A percentile compares a stretch with the other conserved stretches of the same genome.
phyloP scores from a whole-genome alignment of 2,329 filamentous ascomycete species.

The Xylaria sp. region DNA sequence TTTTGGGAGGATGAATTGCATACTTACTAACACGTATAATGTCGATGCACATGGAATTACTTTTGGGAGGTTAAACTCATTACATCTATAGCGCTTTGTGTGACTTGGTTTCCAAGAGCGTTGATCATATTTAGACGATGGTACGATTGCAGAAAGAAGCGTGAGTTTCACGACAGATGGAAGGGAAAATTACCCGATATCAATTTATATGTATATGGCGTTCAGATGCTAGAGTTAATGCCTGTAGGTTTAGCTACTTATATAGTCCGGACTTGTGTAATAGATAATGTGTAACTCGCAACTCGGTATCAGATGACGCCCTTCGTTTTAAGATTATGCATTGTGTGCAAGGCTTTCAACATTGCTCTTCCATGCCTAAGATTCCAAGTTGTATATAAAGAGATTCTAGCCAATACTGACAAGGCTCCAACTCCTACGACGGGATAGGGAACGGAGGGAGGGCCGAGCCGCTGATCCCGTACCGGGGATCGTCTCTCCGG shows the following conservation, averaged over 20 bases:
- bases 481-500: too few relatives aligned
- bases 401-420: background rate
- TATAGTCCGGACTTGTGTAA: conserved; percentile 9
- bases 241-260: conserved; percentile 1
- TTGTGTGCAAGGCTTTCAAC: background rate
- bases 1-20: conserved; percentile 1
- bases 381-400: background rate
- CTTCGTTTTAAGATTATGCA: background rate
- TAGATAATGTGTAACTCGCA: conserved; percentile 27
- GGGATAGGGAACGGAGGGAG: too few relatives aligned
- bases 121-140: conserved; percentile 1
- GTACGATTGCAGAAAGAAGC: conserved; percentile 20
- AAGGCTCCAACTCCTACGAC: background rate
- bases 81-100: conserved; percentile 10
- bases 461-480: too few relatives aligned
- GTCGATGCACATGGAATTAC: background rate
- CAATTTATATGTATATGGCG: background rate
- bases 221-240: conserved; percentile 13
- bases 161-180: conserved; percentile 6
- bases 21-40: conserved; percentile 6
- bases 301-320: too few relatives aligned
- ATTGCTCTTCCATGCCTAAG: background rate
- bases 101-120: background rate
- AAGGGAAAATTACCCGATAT: background rate
- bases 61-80: background rate